Evolutionary conservation across 1,284 basidiomycete genomes (phyloP), one percentile per base, ranked within the genome.

Genomic region (Trichosporon ovoides): DNA sequence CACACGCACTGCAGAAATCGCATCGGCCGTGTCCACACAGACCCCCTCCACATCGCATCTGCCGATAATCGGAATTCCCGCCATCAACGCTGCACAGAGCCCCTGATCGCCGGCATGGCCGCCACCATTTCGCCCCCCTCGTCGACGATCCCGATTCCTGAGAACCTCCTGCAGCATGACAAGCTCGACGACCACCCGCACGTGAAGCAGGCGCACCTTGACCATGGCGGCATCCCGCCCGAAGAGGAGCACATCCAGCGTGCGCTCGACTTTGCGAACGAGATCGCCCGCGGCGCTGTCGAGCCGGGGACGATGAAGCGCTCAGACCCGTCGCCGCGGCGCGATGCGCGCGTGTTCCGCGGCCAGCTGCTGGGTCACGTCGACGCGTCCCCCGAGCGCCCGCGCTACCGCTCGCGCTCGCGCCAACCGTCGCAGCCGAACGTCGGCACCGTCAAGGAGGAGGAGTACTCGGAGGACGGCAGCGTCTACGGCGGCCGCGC

Each of bases 391-490:
- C 55, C 60, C 31, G 54, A 53, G 34, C 58, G 46, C n/a, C 38
- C n/a, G 14, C 46, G 58, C 37, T 60, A 57, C 50, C 61, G 61
- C 50, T 60, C 61, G 20, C 55, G 56, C 33, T 58, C 61, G 50
- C 52, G 61, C 9, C 43, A 50, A 16, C 59, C 59, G 22, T 24
- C 19, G 18, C 10, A 38, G 24, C 34, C 33, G 33, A 31, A 31
- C n/a, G 18, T 22, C 7, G n/a, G 16, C 38, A 55, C 61, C 1
- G 55, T 62, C 28, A 52, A 37, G 22, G 61, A 62, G 50, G 61
- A 59, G 37, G 24, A 11, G 1, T 10, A 14, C 16, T 48, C 43
- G 49, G 38, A 28, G 7, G 35, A 18, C 19, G 14, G n/a, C 14
- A 7, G n/a, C 12, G 19, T 18, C 9, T n/a, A 31, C 11, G 40